Conservation (phyloP, 192 early-diverging fungal species). For the Coemansia biformis region DNA sequence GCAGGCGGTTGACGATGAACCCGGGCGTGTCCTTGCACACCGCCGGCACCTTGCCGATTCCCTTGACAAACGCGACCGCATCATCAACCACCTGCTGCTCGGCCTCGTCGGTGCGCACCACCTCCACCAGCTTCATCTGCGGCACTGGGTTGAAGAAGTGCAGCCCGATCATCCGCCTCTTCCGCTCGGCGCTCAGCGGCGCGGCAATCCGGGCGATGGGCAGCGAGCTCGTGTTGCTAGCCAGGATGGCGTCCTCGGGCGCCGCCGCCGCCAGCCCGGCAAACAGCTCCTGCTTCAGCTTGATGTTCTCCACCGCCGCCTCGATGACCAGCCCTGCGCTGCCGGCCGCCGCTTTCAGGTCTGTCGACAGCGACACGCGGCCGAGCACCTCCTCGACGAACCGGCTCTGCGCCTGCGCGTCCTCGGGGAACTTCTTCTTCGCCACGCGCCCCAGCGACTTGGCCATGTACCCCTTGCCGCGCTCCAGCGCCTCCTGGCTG, state of each 20-base stretch:
- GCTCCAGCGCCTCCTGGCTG: constrained; percentile 61
- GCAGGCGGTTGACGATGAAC: constrained; percentile 93
- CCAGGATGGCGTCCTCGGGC: constrained; percentile 69
- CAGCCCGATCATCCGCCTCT: constrained; percentile 70
- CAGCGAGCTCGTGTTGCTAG: constrained; percentile 89
- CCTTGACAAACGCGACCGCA: constrained; percentile 63
- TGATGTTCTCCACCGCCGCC: constrained; percentile 93
- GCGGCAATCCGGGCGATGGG: constrained; percentile 79
- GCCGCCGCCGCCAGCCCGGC: constrained; percentile 63
- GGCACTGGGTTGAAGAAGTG: constrained; percentile 99
- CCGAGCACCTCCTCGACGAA: constrained; percentile 69
- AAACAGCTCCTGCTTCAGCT: constrained; percentile 82
- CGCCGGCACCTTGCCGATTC: constrained; percentile 82
- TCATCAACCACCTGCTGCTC: constrained; percentile 57
- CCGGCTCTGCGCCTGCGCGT: constrained; percentile 54
- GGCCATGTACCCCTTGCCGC: constrained; percentile 76
- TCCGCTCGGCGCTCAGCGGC: constrained; percentile 50
- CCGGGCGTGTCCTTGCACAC: constrained; percentile 96
- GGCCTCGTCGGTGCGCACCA: constrained; percentile 68
- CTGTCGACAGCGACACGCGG: constrained; percentile 63
- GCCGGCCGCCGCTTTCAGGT: constrained; percentile 56
- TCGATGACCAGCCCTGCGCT: constrained; percentile 83
- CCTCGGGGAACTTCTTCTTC: constrained; percentile 80
- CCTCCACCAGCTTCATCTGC: constrained; percentile 96
- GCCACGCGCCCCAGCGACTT: constrained; percentile 84